Percentiles rank a stretch among this genome's conserved stretches.
Conservation (phyloP, 139 green algal genomes). For the Volvox reticuliferus region DNA sequence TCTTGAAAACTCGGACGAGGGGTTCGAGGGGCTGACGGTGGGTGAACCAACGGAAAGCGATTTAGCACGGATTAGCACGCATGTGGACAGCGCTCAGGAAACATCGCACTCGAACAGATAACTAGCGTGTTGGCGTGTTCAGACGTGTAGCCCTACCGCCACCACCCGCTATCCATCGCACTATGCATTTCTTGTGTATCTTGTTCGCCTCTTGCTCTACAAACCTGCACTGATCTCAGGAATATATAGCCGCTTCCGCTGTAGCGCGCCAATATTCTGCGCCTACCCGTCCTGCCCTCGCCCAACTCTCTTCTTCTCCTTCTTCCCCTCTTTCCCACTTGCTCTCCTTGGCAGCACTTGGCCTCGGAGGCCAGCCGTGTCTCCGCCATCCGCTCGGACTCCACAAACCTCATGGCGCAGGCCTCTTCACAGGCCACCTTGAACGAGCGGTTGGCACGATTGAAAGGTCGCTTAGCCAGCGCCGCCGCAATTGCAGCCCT, state of each 20-base stretch:
- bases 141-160: no score
- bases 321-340: not conserved
- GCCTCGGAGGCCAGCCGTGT: not conserved
- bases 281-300: no score
- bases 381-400: not conserved
- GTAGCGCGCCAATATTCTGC: no score
- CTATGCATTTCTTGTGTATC: no score
- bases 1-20: conserved; percentile 5
- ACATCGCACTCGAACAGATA: no score
- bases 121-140: no score
- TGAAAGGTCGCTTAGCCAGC: conserved; percentile 20
- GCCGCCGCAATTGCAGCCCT: conserved; percentile 10
- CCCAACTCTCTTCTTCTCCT: not conserved
- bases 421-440: not conserved
- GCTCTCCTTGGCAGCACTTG: not conserved
- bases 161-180: no score
- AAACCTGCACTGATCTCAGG: no score
- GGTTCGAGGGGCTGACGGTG: conserved; percentile 1
- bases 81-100: no score
- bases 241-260: no score
- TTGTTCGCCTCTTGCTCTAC: no score
- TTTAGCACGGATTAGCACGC: no score
- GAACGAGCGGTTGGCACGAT: conserved; percentile 34
- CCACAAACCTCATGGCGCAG: not conserved
- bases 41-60: not conserved